phyloP scores from a whole-genome alignment of 2,329 filamentous ascomycete species.

The Scedosporium aurantiacum region DNA sequence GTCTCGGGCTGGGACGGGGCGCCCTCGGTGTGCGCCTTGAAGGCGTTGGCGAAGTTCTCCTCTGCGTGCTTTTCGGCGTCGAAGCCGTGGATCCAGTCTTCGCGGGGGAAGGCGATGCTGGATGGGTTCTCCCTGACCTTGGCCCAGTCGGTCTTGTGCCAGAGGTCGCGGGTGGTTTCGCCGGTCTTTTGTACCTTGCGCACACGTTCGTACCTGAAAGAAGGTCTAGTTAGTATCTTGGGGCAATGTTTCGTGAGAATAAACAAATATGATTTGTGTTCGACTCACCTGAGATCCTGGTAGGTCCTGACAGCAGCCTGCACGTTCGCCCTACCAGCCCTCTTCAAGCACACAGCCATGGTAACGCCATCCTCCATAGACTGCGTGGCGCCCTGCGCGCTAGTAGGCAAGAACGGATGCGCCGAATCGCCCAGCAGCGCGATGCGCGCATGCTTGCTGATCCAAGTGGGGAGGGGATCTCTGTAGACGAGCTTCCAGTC shows the following conservation, averaged over 20 bases:
- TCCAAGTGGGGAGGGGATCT: slow-evolving; percentile 32
- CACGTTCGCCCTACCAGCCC: slow-evolving; percentile 13
- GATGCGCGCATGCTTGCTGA: slow-evolving; percentile 21
- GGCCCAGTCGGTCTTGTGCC: slow-evolving; percentile 37
- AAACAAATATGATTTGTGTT: neutral
- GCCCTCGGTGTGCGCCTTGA: neutral
- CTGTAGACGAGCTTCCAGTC: slow-evolving; percentile 41
- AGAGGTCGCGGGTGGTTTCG: slow-evolving; percentile 31
- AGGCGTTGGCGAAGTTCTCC: slow-evolving; percentile 13
- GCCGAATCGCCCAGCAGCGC: slow-evolving; percentile 28
- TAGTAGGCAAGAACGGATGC: slow-evolving; percentile 28
- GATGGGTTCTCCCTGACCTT: slow-evolving; percentile 31
- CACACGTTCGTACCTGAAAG: slow-evolving; percentile 25
- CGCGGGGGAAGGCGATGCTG: slow-evolving; percentile 29
- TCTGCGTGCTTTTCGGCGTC: slow-evolving; percentile 29
- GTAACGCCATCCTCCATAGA: slow-evolving; percentile 30
- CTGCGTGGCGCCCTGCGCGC: slow-evolving; percentile 27
- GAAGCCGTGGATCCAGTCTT: slow-evolving; percentile 33
- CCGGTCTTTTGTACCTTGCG: slow-evolving; percentile 31
- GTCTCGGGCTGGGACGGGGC: neutral
- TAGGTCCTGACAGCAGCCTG: slow-evolving; percentile 23
- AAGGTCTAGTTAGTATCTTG: neutral
- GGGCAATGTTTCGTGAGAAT: neutral
- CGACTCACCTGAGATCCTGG: slow-evolving; percentile 22
- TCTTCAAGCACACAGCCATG: slow-evolving; percentile 22